These are phyloP conservation scores for Fraxinus albicans DNA, from an alignment of 305 asterid genomes.

Conservation along the genomic window DNA sequence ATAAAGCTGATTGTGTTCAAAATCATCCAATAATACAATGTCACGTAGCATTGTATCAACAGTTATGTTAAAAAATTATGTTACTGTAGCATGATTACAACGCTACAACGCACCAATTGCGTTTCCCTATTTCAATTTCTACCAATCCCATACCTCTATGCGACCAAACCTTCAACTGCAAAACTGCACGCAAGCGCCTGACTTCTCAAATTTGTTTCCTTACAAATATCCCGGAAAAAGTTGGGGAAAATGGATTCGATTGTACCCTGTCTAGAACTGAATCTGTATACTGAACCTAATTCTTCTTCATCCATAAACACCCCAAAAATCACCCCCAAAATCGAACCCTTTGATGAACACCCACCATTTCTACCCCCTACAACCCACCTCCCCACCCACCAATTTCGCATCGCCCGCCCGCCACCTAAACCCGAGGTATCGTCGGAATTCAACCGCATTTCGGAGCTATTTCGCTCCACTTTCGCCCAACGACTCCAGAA, in stretches of 20 bases:
- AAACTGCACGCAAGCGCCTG: background rate
- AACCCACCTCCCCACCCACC: slow-evolving; percentile 4
- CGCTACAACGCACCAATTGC: background rate
- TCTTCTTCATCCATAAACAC: background rate
- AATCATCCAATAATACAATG: too few relatives aligned
- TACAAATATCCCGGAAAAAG: background rate
- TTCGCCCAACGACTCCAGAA: slow-evolving; percentile 26
- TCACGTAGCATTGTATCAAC: too few relatives aligned
- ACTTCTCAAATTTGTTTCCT: background rate
- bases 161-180: background rate
- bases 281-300: slow-evolving; percentile 11
- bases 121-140: background rate
- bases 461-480: slow-evolving; percentile 35
- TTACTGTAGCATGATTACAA: background rate
- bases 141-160: background rate
- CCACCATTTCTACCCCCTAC: background rate
- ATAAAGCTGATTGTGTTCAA: too few relatives aligned
- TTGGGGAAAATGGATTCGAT: slow-evolving; percentile 21
- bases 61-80: background rate
- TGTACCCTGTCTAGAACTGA: slow-evolving; percentile 25
- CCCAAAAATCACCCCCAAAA: slow-evolving; percentile 23
- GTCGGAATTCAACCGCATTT: slow-evolving; percentile 35
- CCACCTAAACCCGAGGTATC: slow-evolving; percentile 21
- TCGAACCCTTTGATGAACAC: slow-evolving; percentile 33
- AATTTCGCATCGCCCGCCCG: background rate